Conservation (phyloP, 192 early-diverging fungal genomes). For the Entomortierella chlamydospora region DNA sequence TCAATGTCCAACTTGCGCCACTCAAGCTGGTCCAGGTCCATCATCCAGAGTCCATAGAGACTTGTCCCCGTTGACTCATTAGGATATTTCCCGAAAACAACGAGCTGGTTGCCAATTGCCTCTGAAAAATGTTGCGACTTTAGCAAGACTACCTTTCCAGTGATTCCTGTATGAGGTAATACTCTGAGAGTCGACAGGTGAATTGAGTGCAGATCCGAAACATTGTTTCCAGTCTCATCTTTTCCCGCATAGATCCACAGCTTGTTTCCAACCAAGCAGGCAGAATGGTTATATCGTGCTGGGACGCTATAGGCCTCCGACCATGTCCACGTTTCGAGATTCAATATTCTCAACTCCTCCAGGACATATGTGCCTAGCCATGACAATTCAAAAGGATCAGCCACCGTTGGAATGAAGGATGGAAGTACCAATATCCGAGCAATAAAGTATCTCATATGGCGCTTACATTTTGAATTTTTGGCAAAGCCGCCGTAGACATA, state of each 20-base stretch:
- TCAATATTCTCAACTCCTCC: conserved; percentile 65
- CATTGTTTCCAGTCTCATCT: conserved; percentile 61
- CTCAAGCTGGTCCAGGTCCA: conserved; percentile 67
- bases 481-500: conserved; percentile 71
- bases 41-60: conserved; percentile 65
- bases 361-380: conserved; percentile 61
- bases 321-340: conserved; percentile 69
- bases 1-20: conserved; percentile 67
- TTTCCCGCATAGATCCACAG: conserved; percentile 73
- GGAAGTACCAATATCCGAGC: no score
- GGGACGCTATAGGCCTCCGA: conserved; percentile 56
- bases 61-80: conserved; percentile 34
- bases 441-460: not conserved
- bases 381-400: not conserved
- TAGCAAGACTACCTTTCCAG: conserved; percentile 59
- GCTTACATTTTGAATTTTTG: conserved; percentile 65
- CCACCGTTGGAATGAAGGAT: not conserved
- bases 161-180: conserved; percentile 53
- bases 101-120: conserved; percentile 62
- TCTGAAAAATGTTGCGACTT: conserved; percentile 73
- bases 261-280: conserved; percentile 62
- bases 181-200: conserved; percentile 58
- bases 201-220: conserved; percentile 65
- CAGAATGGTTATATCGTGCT: conserved; percentile 67
- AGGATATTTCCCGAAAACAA: conserved; percentile 65